Percentiles rank a stretch among this genome's conserved stretches.
phyloP scores from a whole-genome alignment of 2,329 filamentous ascomycete genomes.

The Magnaporthales sp. region DNA sequence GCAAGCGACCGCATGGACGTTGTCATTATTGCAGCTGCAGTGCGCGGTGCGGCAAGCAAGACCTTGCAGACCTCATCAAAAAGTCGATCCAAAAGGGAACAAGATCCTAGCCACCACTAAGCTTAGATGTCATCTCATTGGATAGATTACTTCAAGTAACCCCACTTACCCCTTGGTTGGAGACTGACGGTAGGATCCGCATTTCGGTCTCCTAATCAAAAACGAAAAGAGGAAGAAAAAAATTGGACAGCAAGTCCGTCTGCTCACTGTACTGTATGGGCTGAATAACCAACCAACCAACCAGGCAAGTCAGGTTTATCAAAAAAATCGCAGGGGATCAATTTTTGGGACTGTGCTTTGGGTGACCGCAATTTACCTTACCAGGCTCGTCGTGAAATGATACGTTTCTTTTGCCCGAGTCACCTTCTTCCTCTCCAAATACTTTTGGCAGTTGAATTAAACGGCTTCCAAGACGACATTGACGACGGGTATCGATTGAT shows the following conservation, averaged over 20 bases:
- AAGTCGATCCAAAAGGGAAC: neutral
- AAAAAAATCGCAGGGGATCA: neutral
- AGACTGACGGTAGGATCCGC: neutral
- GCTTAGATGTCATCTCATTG: neutral
- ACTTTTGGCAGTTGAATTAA: neutral
- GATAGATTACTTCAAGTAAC: neutral
- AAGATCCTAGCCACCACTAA: neutral
- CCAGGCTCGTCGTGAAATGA: neutral
- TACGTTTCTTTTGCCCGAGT: neutral
- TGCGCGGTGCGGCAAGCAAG: neutral
- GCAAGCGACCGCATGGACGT: neutral
- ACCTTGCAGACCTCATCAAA: neutral
- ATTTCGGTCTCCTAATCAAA: neutral
- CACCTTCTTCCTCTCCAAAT: neutral
- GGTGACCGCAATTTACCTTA: neutral
- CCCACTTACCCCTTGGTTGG: neutral
- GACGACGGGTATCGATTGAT: neutral
- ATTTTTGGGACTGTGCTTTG: neutral
- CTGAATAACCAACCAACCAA: neutral
- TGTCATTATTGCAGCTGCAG: neutral
- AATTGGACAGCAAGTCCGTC: neutral
- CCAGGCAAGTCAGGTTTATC: neutral
- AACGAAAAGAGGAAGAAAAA: neutral
- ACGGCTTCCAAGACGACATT: neutral
- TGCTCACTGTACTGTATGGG: neutral